phyloP scores from a whole-genome alignment of 257 asterid species.

The Pogostemon cablin region DNA sequence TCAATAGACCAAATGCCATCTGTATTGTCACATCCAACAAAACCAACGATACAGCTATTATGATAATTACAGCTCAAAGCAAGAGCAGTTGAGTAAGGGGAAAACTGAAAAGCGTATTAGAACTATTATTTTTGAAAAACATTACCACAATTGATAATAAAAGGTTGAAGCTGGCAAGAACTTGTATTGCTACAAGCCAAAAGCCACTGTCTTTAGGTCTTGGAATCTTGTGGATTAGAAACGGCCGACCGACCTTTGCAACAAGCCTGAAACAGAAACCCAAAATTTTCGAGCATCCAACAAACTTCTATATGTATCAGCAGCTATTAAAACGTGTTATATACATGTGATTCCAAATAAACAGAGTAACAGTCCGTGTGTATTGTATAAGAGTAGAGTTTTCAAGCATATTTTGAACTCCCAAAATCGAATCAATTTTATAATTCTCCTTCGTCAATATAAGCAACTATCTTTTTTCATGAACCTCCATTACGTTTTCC shows the following conservation, averaged over 20 bases:
- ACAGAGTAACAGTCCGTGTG: not conserved
- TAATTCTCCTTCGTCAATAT: slow-evolving; percentile 1
- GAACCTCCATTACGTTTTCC: not conserved
- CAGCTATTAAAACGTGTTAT: not conserved
- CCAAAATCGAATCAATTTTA: slow-evolving; percentile 6
- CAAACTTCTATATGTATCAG: not conserved
- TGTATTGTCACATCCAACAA: slow-evolving; percentile 42
- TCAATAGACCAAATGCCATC: slow-evolving; percentile 71
- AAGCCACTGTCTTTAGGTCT: slow-evolving; percentile 76
- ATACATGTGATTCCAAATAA: slow-evolving; percentile 8
- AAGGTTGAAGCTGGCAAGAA: slow-evolving; percentile 85
- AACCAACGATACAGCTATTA: slow-evolving; percentile 25
- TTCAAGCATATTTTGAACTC: not conserved
- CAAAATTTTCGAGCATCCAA: not conserved
- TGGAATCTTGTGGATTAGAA: slow-evolving; percentile 64
- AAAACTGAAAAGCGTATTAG: not conserved
- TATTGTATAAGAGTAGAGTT: not conserved
- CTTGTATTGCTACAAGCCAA: slow-evolving; percentile 78
- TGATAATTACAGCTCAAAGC: slow-evolving; percentile 6
- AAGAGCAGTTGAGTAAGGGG: not conserved
- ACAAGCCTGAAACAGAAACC: slow-evolving; percentile 59
- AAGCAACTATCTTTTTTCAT: not conserved
- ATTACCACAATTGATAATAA: slow-evolving; percentile 70
- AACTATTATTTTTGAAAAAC: not conserved
- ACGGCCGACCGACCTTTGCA: slow-evolving; percentile 55